Conservation (phyloP, 495 filamentous ascomycete genomes). For the Aspergillus mulundensis region DNA sequence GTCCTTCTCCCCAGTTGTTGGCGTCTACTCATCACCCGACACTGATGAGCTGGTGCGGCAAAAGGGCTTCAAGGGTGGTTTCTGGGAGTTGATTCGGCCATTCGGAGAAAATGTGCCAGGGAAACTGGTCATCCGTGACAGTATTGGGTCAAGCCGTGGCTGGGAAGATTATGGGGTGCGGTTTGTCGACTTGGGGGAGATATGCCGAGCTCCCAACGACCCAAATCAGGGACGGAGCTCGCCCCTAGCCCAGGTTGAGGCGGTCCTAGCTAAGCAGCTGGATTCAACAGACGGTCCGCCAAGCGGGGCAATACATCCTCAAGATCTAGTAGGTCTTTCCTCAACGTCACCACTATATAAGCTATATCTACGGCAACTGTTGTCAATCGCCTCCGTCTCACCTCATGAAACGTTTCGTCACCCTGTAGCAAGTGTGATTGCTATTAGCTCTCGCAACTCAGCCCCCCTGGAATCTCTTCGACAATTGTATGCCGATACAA, state of each 20-base stretch:
- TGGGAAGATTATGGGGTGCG: slow-evolving; percentile 90
- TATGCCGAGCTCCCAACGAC: slow-evolving; percentile 18
- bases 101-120: slow-evolving; percentile 89
- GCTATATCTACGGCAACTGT: slow-evolving; percentile 73
- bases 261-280: slow-evolving; percentile 50
- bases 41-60: slow-evolving; percentile 73
- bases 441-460: slow-evolving; percentile 82
- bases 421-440: slow-evolving; percentile 92
- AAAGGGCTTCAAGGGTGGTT: slow-evolving; percentile 79
- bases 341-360: slow-evolving; percentile 65
- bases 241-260: slow-evolving; percentile 53
- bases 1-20: slow-evolving; percentile 83
- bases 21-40: slow-evolving; percentile 76
- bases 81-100: slow-evolving; percentile 80
- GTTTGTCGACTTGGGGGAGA: slow-evolving; percentile 57
- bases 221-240: slow-evolving; percentile 22
- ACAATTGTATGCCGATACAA: slow-evolving; percentile 74
- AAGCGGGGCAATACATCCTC: slow-evolving; percentile 32
- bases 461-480: slow-evolving; percentile 79
- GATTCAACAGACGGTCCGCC: slow-evolving; percentile 30
- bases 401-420: slow-evolving; percentile 92
- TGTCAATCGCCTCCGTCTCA: slow-evolving; percentile 70
- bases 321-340: slow-evolving; percentile 29
- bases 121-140: slow-evolving; percentile 87
- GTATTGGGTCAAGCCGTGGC: slow-evolving; percentile 70